phyloP scores from a whole-genome alignment of 2,329 filamentous ascomycete genomes.

The Apiospora malaysiana region DNA sequence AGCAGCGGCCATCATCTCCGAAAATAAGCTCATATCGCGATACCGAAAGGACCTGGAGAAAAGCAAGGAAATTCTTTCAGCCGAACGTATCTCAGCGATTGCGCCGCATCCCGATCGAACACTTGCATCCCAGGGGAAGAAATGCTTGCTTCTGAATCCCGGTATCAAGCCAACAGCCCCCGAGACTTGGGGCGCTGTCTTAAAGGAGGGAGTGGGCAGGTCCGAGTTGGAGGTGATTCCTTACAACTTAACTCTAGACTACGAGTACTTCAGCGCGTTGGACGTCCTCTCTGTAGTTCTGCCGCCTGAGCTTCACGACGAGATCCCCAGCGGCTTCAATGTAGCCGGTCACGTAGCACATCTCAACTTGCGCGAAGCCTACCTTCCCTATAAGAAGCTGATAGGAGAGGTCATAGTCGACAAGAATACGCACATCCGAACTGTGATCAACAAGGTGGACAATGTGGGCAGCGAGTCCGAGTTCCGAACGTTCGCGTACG shows the following conservation, averaged over 20 bases:
- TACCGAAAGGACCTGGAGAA: conserved; percentile 71
- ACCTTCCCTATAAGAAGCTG: conserved; percentile 82
- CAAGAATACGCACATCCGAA: conserved; percentile 82
- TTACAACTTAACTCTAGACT: conserved; percentile 78
- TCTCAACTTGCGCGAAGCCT: conserved; percentile 84
- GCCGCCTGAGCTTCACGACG: conserved; percentile 78
- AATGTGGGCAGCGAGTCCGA: conserved; percentile 84
- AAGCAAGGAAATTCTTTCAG: conserved; percentile 68
- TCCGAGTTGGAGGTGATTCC: conserved; percentile 75
- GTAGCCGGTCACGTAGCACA: conserved; percentile 92
- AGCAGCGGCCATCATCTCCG: conserved; percentile 78
- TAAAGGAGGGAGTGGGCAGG: conserved; percentile 71
- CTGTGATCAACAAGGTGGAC: conserved; percentile 95
- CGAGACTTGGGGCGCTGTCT: conserved; percentile 75
- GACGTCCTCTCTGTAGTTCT: conserved; percentile 85
- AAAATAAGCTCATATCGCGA: conserved; percentile 75
- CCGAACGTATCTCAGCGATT: conserved; percentile 69
- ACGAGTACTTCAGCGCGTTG: conserved; percentile 66
- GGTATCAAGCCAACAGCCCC: conserved; percentile 63
- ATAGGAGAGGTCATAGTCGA: conserved; percentile 87
- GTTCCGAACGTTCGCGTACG: conserved; percentile 92
- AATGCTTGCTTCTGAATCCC: conserved; percentile 66
- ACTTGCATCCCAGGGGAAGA: conserved; percentile 61
- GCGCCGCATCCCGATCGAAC: conserved; percentile 64
- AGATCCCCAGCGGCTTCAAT: conserved; percentile 86